A percentile compares a stretch with the other conserved stretches of the same genome.
phyloP scores from a whole-genome alignment of 2,329 filamentous ascomycete genomes.

The Helminthosporium solani region DNA sequence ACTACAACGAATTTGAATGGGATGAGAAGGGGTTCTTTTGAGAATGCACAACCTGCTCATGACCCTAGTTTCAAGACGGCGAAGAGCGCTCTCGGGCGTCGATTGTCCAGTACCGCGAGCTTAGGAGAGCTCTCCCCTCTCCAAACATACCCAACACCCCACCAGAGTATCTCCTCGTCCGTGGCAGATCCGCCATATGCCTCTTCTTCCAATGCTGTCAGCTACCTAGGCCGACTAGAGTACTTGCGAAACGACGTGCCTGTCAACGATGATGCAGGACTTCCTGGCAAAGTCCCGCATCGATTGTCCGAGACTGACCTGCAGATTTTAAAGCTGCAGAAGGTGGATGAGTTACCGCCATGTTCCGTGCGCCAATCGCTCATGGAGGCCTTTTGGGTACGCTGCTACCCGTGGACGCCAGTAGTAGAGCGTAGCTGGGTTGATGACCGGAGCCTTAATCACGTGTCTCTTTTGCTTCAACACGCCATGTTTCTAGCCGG shows the following conservation, averaged over 20 bases:
- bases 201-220: slow-evolving; percentile 22
- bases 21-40: no score
- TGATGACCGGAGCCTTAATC: slow-evolving; percentile 29
- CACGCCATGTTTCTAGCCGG: slow-evolving; percentile 46
- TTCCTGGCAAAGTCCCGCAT: slow-evolving; percentile 30
- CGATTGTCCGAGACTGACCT: slow-evolving; percentile 30
- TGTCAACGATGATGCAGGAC: slow-evolving; percentile 34
- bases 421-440: slow-evolving; percentile 46
- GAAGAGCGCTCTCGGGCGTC: slow-evolving; percentile 19
- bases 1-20: slow-evolving; percentile 5
- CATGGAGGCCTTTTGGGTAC: slow-evolving; percentile 44
- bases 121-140: slow-evolving; percentile 18
- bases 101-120: slow-evolving; percentile 23
- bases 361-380: slow-evolving; percentile 38
- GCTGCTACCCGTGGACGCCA: slow-evolving; percentile 46
- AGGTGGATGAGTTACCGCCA: slow-evolving; percentile 32
- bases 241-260: slow-evolving; percentile 37
- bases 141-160: slow-evolving; percentile 17
- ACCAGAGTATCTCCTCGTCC: slow-evolving; percentile 14
- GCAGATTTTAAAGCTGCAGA: slow-evolving; percentile 30
- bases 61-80: slow-evolving; percentile 20
- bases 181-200: slow-evolving; percentile 17
- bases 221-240: slow-evolving; percentile 35
- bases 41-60: neutral
- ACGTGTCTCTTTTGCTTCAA: slow-evolving; percentile 33